Base-by-base conservation (phyloP, 768 basidiomycete genomes). In the Mycena haematopus region DNA sequence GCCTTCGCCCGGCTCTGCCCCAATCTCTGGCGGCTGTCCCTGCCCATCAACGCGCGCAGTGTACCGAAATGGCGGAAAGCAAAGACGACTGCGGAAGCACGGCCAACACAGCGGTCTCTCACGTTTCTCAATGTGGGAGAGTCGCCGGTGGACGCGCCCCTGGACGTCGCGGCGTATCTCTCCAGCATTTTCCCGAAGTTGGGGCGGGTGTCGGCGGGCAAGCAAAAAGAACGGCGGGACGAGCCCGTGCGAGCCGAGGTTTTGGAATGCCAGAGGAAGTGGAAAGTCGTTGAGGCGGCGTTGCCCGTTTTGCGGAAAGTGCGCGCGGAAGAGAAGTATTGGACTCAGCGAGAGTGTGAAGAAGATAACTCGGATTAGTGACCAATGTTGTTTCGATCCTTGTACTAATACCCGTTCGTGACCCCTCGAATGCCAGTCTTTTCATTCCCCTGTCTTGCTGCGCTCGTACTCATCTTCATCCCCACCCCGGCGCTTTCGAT, bases 1-100 rank as follows among this genome's bases (percentile, higher is more conserved):
- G 17, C 56, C 25, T 54, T 63, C 27, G 62, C 62, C 31, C 19
- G n/a, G 40, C 45, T 29, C 40, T 63, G 62, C 51, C 62, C 62
- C 42, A 29, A 35, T 25, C 61, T 62, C 40, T 22, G 19, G 29
- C 17, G 6, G 15, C 56, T 63, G 31, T n/a, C 15, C 24, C 38
- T 63, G 13, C 38, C 61, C 14, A 19, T 57, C 36, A 21, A 63
- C 27, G 61, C 61, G 29, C 11, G 2, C 24, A 22, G 14, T 14
- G 55, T 63, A 4, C 56, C 61, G 31, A 45, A 40, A 25, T 50
- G 46, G 36, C 52, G 46, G 35, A 51, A 42, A n/a, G 40, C 60
- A 15, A 21, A 40, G 17, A 38, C 44, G 14, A 31, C 27, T 21
- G 51, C 29, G 52, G 25, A 46, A 36, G 22, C 17, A n/a, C 46